phyloP scores from a whole-genome alignment of 2,329 filamentous ascomycete genomes.

The Corynespora cassiicola region DNA sequence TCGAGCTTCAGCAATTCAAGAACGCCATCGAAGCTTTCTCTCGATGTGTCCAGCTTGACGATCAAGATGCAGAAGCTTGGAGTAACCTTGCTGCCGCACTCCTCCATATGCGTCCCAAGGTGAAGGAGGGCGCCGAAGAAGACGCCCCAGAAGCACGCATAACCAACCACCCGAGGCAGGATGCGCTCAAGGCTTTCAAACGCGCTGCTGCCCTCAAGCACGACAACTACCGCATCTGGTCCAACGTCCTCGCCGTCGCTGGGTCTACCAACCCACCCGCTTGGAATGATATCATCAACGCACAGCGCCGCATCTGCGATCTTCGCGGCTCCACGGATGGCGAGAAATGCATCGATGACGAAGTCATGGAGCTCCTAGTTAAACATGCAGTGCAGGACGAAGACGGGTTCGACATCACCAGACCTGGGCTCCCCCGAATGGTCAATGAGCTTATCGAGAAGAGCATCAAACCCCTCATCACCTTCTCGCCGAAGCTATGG shows the following conservation, averaged over 20 bases:
- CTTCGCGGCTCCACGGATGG: conserved; percentile 71
- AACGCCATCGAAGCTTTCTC: conserved; percentile 85
- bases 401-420: conserved; percentile 47
- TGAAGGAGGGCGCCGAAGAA: conserved; percentile 42
- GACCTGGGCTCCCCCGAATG: conserved; percentile 62
- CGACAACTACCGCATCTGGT: conserved; percentile 93
- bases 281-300: conserved; percentile 76
- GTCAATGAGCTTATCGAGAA: conserved; percentile 77
- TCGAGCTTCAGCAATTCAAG: conserved; percentile 77
- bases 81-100: conserved; percentile 90
- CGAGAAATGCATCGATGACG: conserved; percentile 78
- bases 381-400: conserved; percentile 66
- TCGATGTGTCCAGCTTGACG: conserved; percentile 82
- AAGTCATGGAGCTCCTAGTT: conserved; percentile 75
- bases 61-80: conserved; percentile 91
- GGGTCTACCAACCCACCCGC: conserved; percentile 78
- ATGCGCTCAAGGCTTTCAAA: conserved; percentile 85
- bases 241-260: conserved; percentile 90
- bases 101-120: conserved; percentile 67
- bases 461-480: conserved; percentile 82
- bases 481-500: conserved; percentile 79
- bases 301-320: conserved; percentile 76
- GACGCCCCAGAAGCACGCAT: conserved; percentile 16
- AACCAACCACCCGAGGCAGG: conserved; percentile 61
- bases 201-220: conserved; percentile 83